Percentiles rank a stretch among this genome's conserved stretches.
Evolutionary conservation across 2,329 filamentous ascomycete species (phyloP).

Genomic region (Cyphellophora attinorum): DNA sequence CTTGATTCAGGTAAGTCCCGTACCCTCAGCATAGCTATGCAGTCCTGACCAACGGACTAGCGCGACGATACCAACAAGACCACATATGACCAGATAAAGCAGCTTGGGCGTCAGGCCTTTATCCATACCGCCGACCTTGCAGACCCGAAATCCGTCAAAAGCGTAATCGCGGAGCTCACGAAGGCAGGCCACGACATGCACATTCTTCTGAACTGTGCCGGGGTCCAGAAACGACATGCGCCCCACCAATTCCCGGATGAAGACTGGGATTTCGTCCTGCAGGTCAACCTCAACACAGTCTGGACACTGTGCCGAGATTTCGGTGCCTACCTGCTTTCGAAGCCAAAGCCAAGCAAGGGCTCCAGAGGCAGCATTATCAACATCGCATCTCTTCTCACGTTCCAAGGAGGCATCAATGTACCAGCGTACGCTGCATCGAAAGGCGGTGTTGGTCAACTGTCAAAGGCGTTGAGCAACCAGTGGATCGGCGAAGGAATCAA

Average conservation of each 20-base stretch:
- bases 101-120: conserved; percentile 28
- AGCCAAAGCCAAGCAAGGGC: conserved; percentile 25
- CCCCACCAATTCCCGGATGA: conserved; percentile 63
- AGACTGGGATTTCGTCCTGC: conserved; percentile 73
- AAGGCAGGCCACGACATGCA: conserved; percentile 49
- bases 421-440: conserved; percentile 82
- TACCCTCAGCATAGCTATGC: background rate
- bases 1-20: conserved; percentile 23
- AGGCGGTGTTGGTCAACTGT: conserved; percentile 74
- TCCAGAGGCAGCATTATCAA: conserved; percentile 58
- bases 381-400: conserved; percentile 68
- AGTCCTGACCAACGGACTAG: conserved; percentile 16
- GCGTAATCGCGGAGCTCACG: conserved; percentile 28
- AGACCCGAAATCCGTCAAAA: conserved; percentile 29
- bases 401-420: conserved; percentile 81
- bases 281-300: conserved; percentile 76
- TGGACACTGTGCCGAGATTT: conserved; percentile 71
- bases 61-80: conserved; percentile 41
- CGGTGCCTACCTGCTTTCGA: conserved; percentile 65
- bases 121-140: conserved; percentile 37
- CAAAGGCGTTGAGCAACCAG: conserved; percentile 77
- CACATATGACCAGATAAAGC: conserved; percentile 29
- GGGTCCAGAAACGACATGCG: conserved; percentile 72
- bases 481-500: conserved; percentile 69
- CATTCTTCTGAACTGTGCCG: conserved; percentile 78